These are phyloP conservation scores for Theobroma grandiflorum DNA, from an alignment of 441 rosid genomes.

Conservation along the genomic window DNA sequence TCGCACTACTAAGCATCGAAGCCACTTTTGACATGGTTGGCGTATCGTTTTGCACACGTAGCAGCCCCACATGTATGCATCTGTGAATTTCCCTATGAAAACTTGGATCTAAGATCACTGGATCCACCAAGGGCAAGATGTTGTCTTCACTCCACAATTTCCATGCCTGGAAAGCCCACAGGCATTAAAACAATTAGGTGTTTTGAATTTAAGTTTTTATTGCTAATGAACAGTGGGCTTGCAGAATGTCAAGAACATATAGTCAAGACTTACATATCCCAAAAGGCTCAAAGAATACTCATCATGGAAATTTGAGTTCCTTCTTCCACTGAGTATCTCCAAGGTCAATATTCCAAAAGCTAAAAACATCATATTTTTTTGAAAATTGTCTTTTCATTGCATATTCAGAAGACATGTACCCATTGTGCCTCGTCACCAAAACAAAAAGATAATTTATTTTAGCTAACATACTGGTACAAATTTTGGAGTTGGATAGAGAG, in stretches of 20 bases:
- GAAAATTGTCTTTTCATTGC: slow-evolving; percentile 65
- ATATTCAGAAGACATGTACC: slow-evolving; percentile 74
- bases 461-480: background rate
- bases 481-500: background rate
- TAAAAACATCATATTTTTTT: slow-evolving; percentile 71
- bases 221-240: background rate
- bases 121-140: slow-evolving; percentile 42
- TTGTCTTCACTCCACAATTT: slow-evolving; percentile 60
- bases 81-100: slow-evolving; percentile 39
- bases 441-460: background rate
- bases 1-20: slow-evolving; percentile 62
- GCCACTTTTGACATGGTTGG: slow-evolving; percentile 51
- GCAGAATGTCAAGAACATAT: background rate
- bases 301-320: slow-evolving; percentile 43
- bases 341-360: slow-evolving; percentile 66
- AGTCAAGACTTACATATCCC: slow-evolving; percentile 50
- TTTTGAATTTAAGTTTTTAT: background rate
- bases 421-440: slow-evolving; percentile 43
- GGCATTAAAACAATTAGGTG: background rate
- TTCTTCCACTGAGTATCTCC: slow-evolving; percentile 72
- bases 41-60: slow-evolving; percentile 73
- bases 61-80: slow-evolving; percentile 62
- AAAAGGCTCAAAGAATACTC: slow-evolving; percentile 45
- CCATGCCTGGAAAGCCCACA: slow-evolving; percentile 60
- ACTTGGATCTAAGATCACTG: slow-evolving; percentile 19